Evolutionary conservation across 805 yeast genomes (phyloP), one percentile per base, ranked within the genome.

Genomic region (Ogataea salicorniae): DNA sequence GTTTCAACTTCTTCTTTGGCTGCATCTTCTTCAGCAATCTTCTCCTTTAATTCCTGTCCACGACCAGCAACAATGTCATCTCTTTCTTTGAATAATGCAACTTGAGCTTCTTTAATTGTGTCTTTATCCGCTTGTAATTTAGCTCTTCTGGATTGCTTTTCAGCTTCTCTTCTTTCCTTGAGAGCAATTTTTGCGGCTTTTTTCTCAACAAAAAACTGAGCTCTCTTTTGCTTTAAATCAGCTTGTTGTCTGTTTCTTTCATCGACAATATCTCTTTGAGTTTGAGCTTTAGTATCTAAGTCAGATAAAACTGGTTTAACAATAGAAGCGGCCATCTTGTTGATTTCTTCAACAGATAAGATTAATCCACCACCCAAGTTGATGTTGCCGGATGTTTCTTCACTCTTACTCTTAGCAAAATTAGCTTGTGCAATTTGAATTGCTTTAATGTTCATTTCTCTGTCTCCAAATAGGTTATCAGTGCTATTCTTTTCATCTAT

Each of bases 331-430:
- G 99, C 98, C 71, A 92, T 78, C 44, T 76, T 76, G 53, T 87
- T 84, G 51, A 94, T 79, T 59, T 91, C 97, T 18, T 73, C 76
- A 50, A 77, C 84, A 37, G 86, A 73, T 76, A 92, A 80, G 59
- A 76, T 79, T 48, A 87, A 74, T 2, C 97, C 98, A 52, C 95
- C 96, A 50, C 99, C 99, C 52, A 92, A 69, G 60, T 88, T 75
- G 57, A 89, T 72, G 63, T 83, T 78, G 53, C 82, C 80, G 51
- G 74, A 72, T 42, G 60, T 56, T 41, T 61, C 60, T 13, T 43
- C 50, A 8, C 50, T 55, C 43, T 76, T 60, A 59, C 92, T 76
- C 61, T 79, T 81, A 43, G 77, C 79, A 41, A 77, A 72, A 58
- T 81, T 80, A 52, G 77, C 76, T 62, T 85, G 86, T 2, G 97